phyloP scores from a whole-genome alignment of 768 basidiomycete species.

The Boletus sp. region DNA sequence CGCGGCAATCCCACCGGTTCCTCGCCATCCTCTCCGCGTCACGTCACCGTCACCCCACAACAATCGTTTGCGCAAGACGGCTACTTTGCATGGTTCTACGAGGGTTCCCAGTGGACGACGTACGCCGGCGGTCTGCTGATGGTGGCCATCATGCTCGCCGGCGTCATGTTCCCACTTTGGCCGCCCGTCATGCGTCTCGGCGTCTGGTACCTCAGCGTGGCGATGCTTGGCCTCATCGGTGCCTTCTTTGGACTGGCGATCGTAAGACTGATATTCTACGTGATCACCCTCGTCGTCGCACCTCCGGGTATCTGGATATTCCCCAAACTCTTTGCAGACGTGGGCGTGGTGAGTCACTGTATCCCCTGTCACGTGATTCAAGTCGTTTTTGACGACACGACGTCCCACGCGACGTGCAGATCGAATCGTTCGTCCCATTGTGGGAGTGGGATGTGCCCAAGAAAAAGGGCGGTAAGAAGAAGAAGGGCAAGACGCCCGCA shows the following conservation, averaged over 20 bases:
- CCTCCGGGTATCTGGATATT: constrained; percentile 98
- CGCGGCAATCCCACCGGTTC: constrained; percentile 53
- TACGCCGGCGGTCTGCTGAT: constrained; percentile 87
- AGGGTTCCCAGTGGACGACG: constrained; percentile 90
- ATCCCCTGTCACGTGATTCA: background rate
- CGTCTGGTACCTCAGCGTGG: constrained; percentile 93
- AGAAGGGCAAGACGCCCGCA: constrained; percentile 41
- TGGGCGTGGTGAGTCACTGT: constrained; percentile 81
- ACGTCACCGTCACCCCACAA: constrained; percentile 66
- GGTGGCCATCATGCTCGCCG: constrained; percentile 91
- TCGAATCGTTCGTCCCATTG: constrained; percentile 94
- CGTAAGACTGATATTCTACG: constrained; percentile 88
- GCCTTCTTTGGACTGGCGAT: constrained; percentile 90
- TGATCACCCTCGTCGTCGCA: constrained; percentile 82
- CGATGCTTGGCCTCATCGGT: constrained; percentile 81
- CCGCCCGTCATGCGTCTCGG: constrained; percentile 88
- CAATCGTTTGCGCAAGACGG: constrained; percentile 74
- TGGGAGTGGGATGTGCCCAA: constrained; percentile 95
- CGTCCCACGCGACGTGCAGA: too few relatives aligned
- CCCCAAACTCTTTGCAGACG: constrained; percentile 96
- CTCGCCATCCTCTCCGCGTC: constrained; percentile 70
- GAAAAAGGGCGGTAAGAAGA: constrained; percentile 66
- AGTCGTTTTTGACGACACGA: background rate
- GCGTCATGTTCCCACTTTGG: constrained; percentile 99
- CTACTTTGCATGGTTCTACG: constrained; percentile 97